phyloP scores from a whole-genome alignment of 2,329 filamentous ascomycete species.

The Kalmusia sp. region DNA sequence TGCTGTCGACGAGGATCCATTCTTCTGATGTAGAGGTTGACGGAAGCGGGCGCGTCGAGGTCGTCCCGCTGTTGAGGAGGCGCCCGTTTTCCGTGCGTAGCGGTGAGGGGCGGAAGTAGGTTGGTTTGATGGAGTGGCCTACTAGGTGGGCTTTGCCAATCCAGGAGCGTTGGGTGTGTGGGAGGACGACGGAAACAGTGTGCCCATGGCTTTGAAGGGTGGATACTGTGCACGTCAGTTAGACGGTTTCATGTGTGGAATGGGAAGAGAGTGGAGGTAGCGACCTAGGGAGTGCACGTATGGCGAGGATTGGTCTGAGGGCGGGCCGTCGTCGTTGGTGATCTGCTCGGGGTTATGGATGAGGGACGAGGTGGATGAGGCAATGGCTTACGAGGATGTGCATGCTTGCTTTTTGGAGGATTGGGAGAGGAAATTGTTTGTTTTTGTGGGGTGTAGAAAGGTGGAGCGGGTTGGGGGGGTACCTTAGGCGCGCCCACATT shows the following conservation, averaged over 20 bases:
- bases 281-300: constrained; percentile 55
- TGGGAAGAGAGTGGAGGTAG: constrained; percentile 32
- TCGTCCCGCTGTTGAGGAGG: constrained; percentile 48
- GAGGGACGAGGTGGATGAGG: neutral
- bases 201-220: constrained; percentile 71
- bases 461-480: constrained; percentile 17
- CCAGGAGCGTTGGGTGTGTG: constrained; percentile 93
- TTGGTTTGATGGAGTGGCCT: constrained; percentile 82
- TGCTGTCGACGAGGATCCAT: constrained; percentile 59
- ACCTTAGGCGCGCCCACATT: no score
- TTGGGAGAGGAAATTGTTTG: constrained; percentile 5
- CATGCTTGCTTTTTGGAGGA: constrained; percentile 26
- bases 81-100: constrained; percentile 52
- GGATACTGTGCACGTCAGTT: constrained; percentile 47
- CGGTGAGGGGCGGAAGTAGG: constrained; percentile 77
- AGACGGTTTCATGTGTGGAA: constrained; percentile 43
- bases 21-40: constrained; percentile 47
- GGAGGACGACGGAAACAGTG: constrained; percentile 88
- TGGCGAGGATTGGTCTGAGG: constrained; percentile 57
- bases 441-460: constrained; percentile 12
- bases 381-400: constrained; percentile 45
- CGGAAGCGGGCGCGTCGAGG: constrained; percentile 41
- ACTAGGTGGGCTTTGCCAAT: constrained; percentile 98
- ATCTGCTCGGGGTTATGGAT: constrained; percentile 43
- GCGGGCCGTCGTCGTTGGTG: constrained; percentile 60